These are phyloP conservation scores for Hypholoma sublateritium DNA, from an alignment of 768 basidiomycete species.

Conservation along the genomic window DNA sequence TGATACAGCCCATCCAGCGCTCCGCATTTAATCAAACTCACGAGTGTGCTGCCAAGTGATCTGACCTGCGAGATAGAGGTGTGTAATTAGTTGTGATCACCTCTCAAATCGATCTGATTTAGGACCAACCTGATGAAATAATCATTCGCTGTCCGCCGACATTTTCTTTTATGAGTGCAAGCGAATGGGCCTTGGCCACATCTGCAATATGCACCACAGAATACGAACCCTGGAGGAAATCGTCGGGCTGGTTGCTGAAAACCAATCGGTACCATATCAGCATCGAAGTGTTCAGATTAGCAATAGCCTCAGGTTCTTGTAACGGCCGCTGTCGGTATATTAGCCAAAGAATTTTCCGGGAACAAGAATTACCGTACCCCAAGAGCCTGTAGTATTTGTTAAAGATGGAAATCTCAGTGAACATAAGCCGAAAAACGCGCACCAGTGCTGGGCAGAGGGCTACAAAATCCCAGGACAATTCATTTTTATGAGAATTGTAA, in stretches of 20 bases:
- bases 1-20: too few relatives aligned
- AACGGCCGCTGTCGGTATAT: constrained; percentile 1
- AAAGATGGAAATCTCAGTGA: neutral
- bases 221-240: constrained; percentile 2
- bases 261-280: neutral
- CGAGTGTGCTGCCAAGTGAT: constrained; percentile 11
- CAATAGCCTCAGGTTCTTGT: neutral
- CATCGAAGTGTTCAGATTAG: constrained; percentile 11
- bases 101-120: neutral
- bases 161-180: constrained; percentile 44
- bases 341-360: neutral
- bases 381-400: constrained; percentile 20
- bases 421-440: neutral
- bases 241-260: constrained; percentile 18
- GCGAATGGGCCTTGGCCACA: constrained; percentile 50
- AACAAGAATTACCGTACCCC: constrained; percentile 22
- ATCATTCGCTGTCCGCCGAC: constrained; percentile 52
- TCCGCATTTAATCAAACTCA: neutral
- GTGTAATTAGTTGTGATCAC: neutral
- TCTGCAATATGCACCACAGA: constrained; percentile 49
- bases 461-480: constrained; percentile 51
- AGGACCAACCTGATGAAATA: neutral
- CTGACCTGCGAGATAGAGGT: neutral
- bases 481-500: constrained; percentile 33
- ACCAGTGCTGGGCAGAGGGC: constrained; percentile 55